Conservation (phyloP, 2,329 filamentous ascomycete species). For the Nothophoma quercina region DNA sequence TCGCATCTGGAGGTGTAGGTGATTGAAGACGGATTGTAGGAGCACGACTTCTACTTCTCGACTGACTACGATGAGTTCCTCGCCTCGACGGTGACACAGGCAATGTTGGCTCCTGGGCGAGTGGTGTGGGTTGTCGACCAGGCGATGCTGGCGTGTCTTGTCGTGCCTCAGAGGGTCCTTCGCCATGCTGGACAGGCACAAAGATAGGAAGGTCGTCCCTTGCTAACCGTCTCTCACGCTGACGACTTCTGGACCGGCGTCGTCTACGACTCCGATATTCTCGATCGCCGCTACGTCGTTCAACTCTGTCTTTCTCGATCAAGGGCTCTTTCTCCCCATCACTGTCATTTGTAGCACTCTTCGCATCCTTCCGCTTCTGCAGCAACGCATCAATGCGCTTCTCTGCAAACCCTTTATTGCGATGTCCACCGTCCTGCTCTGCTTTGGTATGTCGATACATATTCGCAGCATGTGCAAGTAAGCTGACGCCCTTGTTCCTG, state of each 20-base stretch:
- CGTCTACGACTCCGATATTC: neutral
- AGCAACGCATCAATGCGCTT: slow-evolving; percentile 18
- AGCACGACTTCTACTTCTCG: neutral
- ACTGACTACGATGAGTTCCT: neutral
- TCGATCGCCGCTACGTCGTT: neutral
- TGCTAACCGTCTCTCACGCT: neutral
- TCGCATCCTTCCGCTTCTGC: slow-evolving; percentile 9
- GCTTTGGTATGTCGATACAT: slow-evolving; percentile 34
- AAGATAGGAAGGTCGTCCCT: neutral
- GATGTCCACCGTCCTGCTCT: slow-evolving; percentile 26
- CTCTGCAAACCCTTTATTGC: slow-evolving; percentile 23
- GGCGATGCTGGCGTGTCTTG: neutral
- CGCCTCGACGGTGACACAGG: no score
- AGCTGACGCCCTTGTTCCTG: slow-evolving; percentile 23
- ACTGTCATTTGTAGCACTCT: neutral
- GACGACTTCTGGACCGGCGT: neutral
- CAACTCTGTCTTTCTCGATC: neutral
- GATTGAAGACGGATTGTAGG: slow-evolving; percentile 1
- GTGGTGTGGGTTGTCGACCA: neutral
- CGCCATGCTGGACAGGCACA: neutral
- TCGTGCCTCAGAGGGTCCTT: neutral
- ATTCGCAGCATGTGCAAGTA: slow-evolving; percentile 27
- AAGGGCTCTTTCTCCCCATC: neutral
- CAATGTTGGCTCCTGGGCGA: neutral
- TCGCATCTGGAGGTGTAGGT: neutral